Base-by-base conservation (phyloP, 805 yeast genomes). In the Saccharomycopsis sp. region DNA sequence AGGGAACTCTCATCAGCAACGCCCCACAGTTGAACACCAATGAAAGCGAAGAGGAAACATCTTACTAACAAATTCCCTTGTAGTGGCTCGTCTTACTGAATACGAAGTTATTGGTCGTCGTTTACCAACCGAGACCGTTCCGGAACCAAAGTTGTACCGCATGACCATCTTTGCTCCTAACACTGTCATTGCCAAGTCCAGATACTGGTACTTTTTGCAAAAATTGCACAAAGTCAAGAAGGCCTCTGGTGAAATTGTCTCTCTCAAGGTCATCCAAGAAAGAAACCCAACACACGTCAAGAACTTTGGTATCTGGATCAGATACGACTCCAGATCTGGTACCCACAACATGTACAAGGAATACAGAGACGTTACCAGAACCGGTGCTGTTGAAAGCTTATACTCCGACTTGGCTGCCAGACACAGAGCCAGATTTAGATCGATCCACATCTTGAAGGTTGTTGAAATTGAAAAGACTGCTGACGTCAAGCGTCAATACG, bases 331-430 rank as follows among this genome's bases (percentile, higher is more conserved):
- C 56, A 94, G 99, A 83, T 92, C 98, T 58, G 99, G 99, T 77
- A 88, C 95, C 64, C 98, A 92, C 94, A 92, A 92, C 94, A 92
- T 92, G 96, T 92, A 92, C 96, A 92, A 92, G 80, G 99, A 92
- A 78, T 85, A 86, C 92, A 87, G 98, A 75, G 98, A 89, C 63
- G 94, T 89, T 61, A 73, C 96, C 77, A 92, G 99, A 78, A 94
- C 87, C 53, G 95, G 85, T 69, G 98, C 97, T 59, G 96, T 92
- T 65, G 95, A 84, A 72, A 75, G 92, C 66, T 81, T 92, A 81
- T 92, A 92, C 92, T 88, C 83, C 71, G 99, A 92, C 74, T 83
- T 92, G 83, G 99, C 99, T 73, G 96, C 99, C 60, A 88, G 98
- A 78, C 99, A 92, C 94, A 87, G 98, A 82, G 92, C 98, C 65